phyloP scores from a whole-genome alignment of 345 rosid species.

The Hibiscus trionum region DNA sequence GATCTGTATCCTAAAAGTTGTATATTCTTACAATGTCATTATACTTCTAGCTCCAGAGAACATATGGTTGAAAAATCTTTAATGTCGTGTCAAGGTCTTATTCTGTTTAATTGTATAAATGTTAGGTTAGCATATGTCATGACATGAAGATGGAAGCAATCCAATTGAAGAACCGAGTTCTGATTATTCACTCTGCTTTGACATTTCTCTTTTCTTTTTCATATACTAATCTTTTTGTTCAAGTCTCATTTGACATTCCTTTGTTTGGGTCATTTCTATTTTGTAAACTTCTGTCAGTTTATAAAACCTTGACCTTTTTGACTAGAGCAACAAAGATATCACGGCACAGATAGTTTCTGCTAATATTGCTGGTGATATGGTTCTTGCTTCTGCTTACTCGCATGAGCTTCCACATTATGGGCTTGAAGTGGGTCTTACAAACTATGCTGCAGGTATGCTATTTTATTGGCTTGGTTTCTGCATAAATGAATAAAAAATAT shows the following conservation, averaged over 20 bases:
- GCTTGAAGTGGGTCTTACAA: slow-evolving; percentile 58
- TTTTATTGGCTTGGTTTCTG: neutral
- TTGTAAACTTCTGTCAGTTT: neutral
- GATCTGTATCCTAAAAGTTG: slow-evolving; percentile 50
- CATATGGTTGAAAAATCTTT: neutral
- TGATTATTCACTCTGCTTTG: too few species aligned
- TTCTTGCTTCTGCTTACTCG: slow-evolving; percentile 27
- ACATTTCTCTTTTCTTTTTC: too few species aligned
- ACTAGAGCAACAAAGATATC: slow-evolving; percentile 57
- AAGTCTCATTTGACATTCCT: neutral
- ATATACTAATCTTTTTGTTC: too few species aligned
- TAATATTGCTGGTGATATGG: slow-evolving; percentile 47
- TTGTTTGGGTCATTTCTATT: neutral
- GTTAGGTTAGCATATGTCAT: too few species aligned
- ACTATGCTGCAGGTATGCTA: slow-evolving; percentile 59
- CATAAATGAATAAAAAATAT: neutral
- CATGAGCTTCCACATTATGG: slow-evolving; percentile 60
- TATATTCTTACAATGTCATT: neutral
- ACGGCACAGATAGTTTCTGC: slow-evolving; percentile 50
- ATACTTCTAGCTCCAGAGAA: neutral
- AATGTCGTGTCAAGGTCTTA: too few species aligned
- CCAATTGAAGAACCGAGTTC: too few species aligned
- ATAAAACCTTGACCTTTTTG: slow-evolving; percentile 21
- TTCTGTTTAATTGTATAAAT: too few species aligned
- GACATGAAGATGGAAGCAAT: too few species aligned